A percentile compares a stretch with the other conserved stretches of the same genome.
Conservation (phyloP, 2,329 filamentous ascomycete genomes). For the Diaporthe citrichinensis region DNA sequence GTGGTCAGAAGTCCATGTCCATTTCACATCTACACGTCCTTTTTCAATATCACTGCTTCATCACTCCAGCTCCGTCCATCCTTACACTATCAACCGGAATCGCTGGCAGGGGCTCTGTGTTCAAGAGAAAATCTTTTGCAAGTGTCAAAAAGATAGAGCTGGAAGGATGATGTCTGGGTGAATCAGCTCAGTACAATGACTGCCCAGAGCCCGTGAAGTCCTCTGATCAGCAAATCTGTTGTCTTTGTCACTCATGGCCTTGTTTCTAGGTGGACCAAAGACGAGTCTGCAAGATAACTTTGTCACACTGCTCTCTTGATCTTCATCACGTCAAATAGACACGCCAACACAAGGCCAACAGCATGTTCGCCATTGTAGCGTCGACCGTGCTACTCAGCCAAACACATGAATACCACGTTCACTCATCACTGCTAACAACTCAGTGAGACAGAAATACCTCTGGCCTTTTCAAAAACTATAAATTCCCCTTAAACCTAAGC, state of each 20-base stretch:
- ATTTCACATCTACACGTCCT: no score
- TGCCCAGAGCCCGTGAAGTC: not conserved
- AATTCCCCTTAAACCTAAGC: not conserved
- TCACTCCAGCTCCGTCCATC: no score
- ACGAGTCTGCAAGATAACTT: not conserved
- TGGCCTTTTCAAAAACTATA: not conserved
- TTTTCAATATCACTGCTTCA: no score
- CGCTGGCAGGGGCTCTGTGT: no score
- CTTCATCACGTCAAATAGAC: not conserved
- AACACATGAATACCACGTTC: not conserved
- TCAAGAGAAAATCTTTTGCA: no score
- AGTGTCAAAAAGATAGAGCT: not conserved
- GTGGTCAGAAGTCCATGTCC: no score
- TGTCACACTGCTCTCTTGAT: not conserved
- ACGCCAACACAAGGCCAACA: not conserved
- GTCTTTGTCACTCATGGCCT: not conserved
- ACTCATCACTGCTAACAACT: not conserved
- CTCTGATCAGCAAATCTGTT: not conserved
- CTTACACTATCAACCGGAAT: no score
- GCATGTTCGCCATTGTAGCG: no score
- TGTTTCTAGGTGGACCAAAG: not conserved
- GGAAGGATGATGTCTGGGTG: not conserved
- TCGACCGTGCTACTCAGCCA: not conserved
- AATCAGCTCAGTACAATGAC: not conserved
- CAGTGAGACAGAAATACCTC: no score